Base-by-base conservation (phyloP, 139 green algal species). In the Chlorella sp. region DNA sequence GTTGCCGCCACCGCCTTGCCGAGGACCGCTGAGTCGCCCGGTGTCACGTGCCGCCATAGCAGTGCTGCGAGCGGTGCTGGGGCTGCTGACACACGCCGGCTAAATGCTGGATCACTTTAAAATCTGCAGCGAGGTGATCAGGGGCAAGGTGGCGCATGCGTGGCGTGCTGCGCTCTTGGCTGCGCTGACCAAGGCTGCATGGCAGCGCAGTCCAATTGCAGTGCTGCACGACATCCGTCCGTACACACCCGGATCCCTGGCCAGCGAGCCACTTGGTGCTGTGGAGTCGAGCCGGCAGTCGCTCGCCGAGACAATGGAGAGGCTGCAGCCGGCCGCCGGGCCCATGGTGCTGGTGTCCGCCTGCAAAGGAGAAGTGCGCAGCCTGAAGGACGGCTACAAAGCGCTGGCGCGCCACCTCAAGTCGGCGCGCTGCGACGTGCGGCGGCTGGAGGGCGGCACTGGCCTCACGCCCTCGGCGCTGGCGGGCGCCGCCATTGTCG, bases 331-430 rank as follows among this genome's bases (percentile, higher is more conserved):
- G 48, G 48, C n/a, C 36, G 80, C 42, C 14, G 83, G 83, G 14
- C 85, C 87, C 24, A 21, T 86, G 40, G 79, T 92, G 53, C 66
- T 91, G 16, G 94, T 97, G 71, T 95, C 91, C 76, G 89, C 80
- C 36, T 92, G 89, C 80, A 97, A 96, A 66, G 90, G 89, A 18
- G 96, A 98, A 91, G 94, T 88, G 4, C 92, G 96, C 89, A 97
- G 91, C 9, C 91, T 93, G 83, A 95, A 94, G 81, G 42, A 88
- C 7, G 95, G 95, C 34, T 97, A 94, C 88, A 97, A 96, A 91
- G 92, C 96, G 89, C 91, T 98, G n/a, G 96, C 94, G 40, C 89
- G 95, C 30, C 92, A 95, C 15, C 89, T 97, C 34, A 89, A 93
- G 26, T 90, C 91, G 22, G 86, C 92, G 40, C 96, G 93, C 83